A percentile compares a stretch with the other conserved stretches of the same genome.
phyloP scores from a whole-genome alignment of 768 basidiomycete species.

The Scleroderma citrinum region DNA sequence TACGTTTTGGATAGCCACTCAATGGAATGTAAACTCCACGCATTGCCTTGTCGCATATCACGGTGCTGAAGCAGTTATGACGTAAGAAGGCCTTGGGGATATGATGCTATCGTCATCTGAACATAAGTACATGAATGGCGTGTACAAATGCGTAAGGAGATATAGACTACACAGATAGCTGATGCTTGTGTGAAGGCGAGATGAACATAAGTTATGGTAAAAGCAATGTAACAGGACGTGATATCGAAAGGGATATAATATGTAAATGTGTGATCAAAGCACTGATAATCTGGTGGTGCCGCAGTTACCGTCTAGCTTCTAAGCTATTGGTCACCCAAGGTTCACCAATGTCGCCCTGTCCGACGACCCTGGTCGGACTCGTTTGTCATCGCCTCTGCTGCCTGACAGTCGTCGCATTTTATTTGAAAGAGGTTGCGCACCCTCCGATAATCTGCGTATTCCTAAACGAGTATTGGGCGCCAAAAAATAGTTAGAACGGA shows the following conservation, averaged over 20 bases:
- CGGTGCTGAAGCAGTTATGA: no score
- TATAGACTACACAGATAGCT: neutral
- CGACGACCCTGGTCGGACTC: constrained; percentile 28
- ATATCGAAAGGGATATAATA: neutral
- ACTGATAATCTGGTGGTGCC: neutral
- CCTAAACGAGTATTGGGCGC: constrained; percentile 21
- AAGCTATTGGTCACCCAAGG: neutral
- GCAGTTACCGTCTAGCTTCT: neutral
- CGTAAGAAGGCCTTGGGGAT: no score
- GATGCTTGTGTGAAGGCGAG: neutral
- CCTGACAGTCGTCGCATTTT: constrained; percentile 52
- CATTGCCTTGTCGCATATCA: no score
- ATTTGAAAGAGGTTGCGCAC: constrained; percentile 64
- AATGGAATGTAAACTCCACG: no score
- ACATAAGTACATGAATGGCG: neutral
- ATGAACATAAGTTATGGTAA: constrained; percentile 4
- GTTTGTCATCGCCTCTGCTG: constrained; percentile 1
- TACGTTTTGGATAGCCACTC: no score
- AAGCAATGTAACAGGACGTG: constrained; percentile 1
- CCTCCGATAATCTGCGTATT: constrained; percentile 41
- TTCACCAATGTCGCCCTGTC: constrained; percentile 18
- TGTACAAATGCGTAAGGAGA: neutral
- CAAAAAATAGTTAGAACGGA: neutral
- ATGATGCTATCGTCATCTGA: no score
- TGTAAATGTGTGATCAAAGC: neutral